Percentiles rank a stretch among this genome's conserved stretches.
Conservation (phyloP, 495 filamentous ascomycete genomes). For the Pseudotulostoma volvatum region DNA sequence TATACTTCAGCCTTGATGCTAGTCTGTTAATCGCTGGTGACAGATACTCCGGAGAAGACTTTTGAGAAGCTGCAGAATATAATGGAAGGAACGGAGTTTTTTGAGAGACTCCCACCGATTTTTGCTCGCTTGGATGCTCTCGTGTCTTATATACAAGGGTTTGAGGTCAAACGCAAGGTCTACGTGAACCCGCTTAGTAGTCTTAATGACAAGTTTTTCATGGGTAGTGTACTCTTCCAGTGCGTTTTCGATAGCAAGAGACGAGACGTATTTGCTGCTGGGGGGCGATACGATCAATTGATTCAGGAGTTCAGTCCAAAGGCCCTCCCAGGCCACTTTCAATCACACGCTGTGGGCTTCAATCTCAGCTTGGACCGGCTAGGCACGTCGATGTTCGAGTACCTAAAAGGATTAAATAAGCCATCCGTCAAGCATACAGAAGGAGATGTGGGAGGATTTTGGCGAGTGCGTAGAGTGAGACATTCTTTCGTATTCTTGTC, state of each 20-base stretch:
- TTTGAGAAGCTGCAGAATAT: conserved; percentile 54
- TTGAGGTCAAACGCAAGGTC: conserved; percentile 59
- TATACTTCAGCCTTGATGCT: conserved; percentile 1
- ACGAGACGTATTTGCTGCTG: conserved; percentile 77
- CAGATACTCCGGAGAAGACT: conserved; percentile 56
- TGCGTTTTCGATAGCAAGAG: conserved; percentile 80
- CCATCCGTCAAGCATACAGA: conserved; percentile 49
- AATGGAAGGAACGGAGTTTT: conserved; percentile 53
- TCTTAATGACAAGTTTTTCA: conserved; percentile 85
- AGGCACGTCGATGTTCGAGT: conserved; percentile 44
- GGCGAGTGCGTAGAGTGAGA: conserved; percentile 47
- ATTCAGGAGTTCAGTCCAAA: conserved; percentile 39
- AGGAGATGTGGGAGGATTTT: conserved; percentile 29
- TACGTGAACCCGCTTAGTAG: conserved; percentile 77
- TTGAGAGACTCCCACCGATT: conserved; percentile 49
- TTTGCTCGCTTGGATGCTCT: conserved; percentile 67
- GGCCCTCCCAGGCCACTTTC: conserved; percentile 20
- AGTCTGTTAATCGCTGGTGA: conserved; percentile 2
- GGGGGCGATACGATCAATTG: conserved; percentile 79
- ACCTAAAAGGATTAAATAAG: conserved; percentile 44
- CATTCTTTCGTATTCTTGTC: neutral
- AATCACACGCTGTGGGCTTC: conserved; percentile 72
- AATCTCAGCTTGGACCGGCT: conserved; percentile 80
- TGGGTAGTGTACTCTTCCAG: conserved; percentile 75
- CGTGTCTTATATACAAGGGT: conserved; percentile 54